Evolutionary conservation across 306 rosid genomes (phyloP).

Genomic region (Geum urbanum): DNA sequence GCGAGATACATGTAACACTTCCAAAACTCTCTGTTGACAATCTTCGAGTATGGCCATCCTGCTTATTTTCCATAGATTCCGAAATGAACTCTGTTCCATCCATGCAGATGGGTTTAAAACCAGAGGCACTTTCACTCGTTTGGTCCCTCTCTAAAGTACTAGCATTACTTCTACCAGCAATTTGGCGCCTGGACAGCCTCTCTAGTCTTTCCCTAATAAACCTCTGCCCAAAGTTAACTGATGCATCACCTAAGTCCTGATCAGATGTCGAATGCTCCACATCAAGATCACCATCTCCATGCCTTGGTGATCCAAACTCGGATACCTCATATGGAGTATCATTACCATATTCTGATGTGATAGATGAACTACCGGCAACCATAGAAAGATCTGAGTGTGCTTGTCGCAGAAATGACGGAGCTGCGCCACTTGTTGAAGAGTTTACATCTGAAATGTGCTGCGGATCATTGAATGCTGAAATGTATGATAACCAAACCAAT

Average conservation of each 20-base stretch:
- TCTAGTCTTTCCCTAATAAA: conserved; percentile 25
- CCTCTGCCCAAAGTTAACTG: conserved; percentile 30
- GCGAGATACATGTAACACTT: conserved; percentile 28
- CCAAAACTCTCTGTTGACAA: conserved; percentile 50
- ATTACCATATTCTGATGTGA: conserved; percentile 48
- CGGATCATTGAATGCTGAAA: conserved; percentile 61
- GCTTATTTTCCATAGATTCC: conserved; percentile 30
- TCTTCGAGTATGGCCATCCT: conserved; percentile 38
- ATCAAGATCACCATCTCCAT: conserved; percentile 39
- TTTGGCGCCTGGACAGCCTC: conserved; percentile 25
- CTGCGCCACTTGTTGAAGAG: conserved; percentile 38
- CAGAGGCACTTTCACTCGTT: conserved; percentile 29
- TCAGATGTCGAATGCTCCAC: conserved; percentile 35
- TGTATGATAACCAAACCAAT: conserved; percentile 23
- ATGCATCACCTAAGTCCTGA: conserved; percentile 29
- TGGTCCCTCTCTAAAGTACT: conserved; percentile 20
- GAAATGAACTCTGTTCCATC: conserved; percentile 61
- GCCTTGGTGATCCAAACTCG: conserved; percentile 53
- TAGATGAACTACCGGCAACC: conserved; percentile 39
- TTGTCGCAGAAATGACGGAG: conserved; percentile 33
- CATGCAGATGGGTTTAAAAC: conserved; percentile 40
- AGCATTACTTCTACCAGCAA: conserved; percentile 12
- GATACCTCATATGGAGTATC: conserved; percentile 53
- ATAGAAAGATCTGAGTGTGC: conserved; percentile 41
- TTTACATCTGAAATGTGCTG: conserved; percentile 41